Evolutionary conservation across 164 flowering plant species (phyloP).

Genomic region (Magnolia kwangsiensis): DNA sequence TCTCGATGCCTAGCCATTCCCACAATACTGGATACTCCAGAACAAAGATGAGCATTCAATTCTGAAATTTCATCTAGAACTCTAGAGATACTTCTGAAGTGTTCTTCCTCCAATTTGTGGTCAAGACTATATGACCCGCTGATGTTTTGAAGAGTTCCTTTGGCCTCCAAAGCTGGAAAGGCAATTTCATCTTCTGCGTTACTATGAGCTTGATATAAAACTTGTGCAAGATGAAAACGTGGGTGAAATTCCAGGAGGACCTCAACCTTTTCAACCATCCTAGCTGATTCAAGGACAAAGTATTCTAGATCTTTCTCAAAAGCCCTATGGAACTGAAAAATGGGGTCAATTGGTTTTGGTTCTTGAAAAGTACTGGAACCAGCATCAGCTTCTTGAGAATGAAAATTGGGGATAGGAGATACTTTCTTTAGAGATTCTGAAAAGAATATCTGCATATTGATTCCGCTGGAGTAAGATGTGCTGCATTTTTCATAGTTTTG

Average conservation of each 20-base stretch:
- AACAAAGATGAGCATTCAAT: constrained; percentile 28
- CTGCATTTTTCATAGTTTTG: constrained; percentile 18
- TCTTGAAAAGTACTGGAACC: constrained; percentile 26
- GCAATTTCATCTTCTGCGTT: constrained; percentile 73
- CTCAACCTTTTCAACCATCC: constrained; percentile 44
- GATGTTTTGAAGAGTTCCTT: constrained; percentile 51
- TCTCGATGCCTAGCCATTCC: constrained; percentile 23
- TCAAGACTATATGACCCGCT: constrained; percentile 61
- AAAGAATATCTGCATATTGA: constrained; percentile 46
- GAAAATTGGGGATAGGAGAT: constrained; percentile 22
- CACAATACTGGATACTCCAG: constrained; percentile 10
- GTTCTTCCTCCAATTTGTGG: constrained; percentile 59
- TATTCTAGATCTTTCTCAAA: constrained; percentile 63
- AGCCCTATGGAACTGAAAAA: constrained; percentile 73
- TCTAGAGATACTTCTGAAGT: constrained; percentile 42
- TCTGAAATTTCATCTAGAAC: constrained; percentile 50
- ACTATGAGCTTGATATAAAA: constrained; percentile 59
- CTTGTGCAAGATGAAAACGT: constrained; percentile 46
- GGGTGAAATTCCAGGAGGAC: constrained; percentile 41
- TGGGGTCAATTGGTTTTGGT: constrained; percentile 59
- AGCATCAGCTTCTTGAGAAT: constrained; percentile 15
- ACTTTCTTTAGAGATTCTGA: constrained; percentile 32
- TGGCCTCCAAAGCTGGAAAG: constrained; percentile 85
- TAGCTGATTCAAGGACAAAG: constrained; percentile 48
- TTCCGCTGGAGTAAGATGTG: constrained; percentile 48